A percentile compares a stretch with the other conserved stretches of the same genome.
Conservation (phyloP, 805 yeast species). For the Myxozyma mucilagina region DNA sequence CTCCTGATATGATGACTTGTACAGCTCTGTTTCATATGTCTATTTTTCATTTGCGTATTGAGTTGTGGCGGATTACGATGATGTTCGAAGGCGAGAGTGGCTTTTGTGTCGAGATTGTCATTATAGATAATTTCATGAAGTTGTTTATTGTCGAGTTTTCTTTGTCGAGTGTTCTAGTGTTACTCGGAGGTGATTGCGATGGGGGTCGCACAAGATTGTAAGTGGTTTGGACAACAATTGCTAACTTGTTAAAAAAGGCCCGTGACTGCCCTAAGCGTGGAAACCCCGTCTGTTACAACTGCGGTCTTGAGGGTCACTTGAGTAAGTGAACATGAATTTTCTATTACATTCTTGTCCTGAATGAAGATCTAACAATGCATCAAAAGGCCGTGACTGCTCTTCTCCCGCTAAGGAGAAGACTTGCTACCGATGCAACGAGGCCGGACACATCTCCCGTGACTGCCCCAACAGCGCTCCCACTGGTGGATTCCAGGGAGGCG, state of each 20-base stretch:
- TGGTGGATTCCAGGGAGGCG: slow-evolving; percentile 25
- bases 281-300: slow-evolving; percentile 44
- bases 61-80: not conserved
- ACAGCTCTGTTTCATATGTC: too few species aligned
- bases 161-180: not conserved
- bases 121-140: too few species aligned
- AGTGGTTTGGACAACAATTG: slow-evolving; percentile 8
- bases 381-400: slow-evolving; percentile 83
- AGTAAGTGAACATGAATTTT: slow-evolving; percentile 18
- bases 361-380: too few species aligned
- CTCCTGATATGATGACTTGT: not conserved
- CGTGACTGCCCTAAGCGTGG: slow-evolving; percentile 43
- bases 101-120: not conserved
- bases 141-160: not conserved
- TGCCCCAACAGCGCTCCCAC: slow-evolving; percentile 65
- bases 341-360: slow-evolving; percentile 58
- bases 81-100: too few species aligned
- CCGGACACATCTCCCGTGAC: slow-evolving; percentile 85
- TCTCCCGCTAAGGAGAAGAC: slow-evolving; percentile 83
- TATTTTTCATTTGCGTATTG: too few species aligned
- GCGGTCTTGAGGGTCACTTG: slow-evolving; percentile 37
- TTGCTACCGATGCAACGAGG: slow-evolving; percentile 90
- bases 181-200: not conserved
- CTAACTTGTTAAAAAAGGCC: slow-evolving; percentile 31
- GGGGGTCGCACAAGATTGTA: slow-evolving; percentile 4